These are phyloP conservation scores for Carex myosuroides DNA, from an alignment of 176 grass and related monocot genomes.

Conservation along the genomic window DNA sequence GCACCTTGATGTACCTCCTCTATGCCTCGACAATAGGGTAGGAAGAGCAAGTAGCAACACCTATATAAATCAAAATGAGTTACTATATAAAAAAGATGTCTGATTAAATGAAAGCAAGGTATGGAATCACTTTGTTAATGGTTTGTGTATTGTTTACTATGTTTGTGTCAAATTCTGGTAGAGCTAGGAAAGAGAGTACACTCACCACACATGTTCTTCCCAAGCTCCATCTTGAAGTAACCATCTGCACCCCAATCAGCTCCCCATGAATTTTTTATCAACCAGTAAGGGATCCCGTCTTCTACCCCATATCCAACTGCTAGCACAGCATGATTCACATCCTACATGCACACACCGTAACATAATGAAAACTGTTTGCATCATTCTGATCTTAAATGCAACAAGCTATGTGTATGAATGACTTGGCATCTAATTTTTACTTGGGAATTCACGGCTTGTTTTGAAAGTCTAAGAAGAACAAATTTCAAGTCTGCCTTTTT, in stretches of 20 bases:
- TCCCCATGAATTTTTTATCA: conserved; percentile 99
- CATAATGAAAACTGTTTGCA: neutral
- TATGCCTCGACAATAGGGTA: conserved; percentile 59
- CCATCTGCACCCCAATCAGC: conserved; percentile 69
- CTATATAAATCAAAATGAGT: conserved; percentile 34
- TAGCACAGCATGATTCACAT: conserved; percentile 97
- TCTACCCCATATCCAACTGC: conserved; percentile 95
- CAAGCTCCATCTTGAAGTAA: conserved; percentile 99
- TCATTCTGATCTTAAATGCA: conserved; percentile 1
- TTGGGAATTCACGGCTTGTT: neutral
- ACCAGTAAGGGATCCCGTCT: conserved; percentile 69
- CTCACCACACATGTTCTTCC: conserved; percentile 99
- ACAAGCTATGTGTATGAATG: neutral
- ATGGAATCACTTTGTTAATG: neutral
- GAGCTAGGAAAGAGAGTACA: conserved; percentile 15
- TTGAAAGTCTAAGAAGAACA: neutral
- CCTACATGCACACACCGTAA: conserved; percentile 34
- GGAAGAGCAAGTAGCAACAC: conserved; percentile 69
- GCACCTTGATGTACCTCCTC: neutral
- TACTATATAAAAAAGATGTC: neutral
- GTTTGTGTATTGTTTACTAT: neutral
- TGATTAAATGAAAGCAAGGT: neutral
- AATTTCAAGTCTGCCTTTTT: neutral
- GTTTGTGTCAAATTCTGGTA: neutral
- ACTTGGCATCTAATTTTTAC: neutral